These are phyloP conservation scores for Pyrenula aspistea DNA, from an alignment of 495 filamentous ascomycete genomes.

Conservation along the genomic window DNA sequence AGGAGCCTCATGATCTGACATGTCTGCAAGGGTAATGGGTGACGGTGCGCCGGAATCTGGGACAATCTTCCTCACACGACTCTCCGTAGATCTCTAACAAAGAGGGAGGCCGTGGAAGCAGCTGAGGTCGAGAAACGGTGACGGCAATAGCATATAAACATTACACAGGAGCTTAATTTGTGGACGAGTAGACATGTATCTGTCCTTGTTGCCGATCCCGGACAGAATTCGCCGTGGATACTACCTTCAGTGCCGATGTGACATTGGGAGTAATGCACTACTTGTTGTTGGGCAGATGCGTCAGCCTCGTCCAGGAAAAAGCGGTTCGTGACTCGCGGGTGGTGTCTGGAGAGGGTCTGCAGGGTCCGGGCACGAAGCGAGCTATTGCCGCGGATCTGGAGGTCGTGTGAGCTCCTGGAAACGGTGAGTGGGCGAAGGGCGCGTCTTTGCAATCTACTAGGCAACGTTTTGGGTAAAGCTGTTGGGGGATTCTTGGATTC, in stretches of 20 bases:
- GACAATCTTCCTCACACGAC: background rate
- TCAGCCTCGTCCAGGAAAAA: background rate
- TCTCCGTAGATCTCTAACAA: background rate
- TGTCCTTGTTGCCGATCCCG: background rate
- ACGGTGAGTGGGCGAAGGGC: background rate
- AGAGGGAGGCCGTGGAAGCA: background rate
- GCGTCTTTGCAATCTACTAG: background rate
- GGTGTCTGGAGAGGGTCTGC: background rate
- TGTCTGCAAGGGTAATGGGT: background rate
- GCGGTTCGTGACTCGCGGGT: background rate
- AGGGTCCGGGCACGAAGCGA: background rate
- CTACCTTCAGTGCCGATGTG: background rate
- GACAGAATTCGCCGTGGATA: background rate
- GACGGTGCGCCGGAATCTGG: background rate
- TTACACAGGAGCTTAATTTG: background rate
- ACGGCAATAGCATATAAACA: background rate
- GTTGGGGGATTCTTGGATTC: background rate
- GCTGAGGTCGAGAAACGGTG: background rate
- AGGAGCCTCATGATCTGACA: background rate
- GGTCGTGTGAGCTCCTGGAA: background rate
- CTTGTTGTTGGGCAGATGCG: background rate
- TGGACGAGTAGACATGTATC: background rate
- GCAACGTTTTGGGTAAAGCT: background rate
- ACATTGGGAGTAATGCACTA: background rate
- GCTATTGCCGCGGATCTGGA: background rate